Conservation (phyloP, 2,329 filamentous ascomycete genomes). For the Trichoderma pleuroti region DNA sequence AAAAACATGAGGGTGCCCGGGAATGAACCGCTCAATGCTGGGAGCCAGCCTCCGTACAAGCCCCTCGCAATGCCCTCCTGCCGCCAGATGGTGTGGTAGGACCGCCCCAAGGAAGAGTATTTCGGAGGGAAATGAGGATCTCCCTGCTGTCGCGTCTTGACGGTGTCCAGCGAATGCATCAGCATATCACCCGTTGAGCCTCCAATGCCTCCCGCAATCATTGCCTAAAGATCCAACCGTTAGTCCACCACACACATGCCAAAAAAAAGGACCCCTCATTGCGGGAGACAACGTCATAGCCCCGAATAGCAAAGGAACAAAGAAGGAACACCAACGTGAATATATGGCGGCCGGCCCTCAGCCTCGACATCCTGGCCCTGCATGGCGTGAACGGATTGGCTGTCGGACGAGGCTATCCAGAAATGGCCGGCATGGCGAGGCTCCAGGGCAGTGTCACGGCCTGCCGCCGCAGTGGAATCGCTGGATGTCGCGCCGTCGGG, state of each 20-base stretch:
- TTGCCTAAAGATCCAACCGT: constrained; percentile 56
- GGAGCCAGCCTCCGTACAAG: constrained; percentile 88
- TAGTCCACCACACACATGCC: not conserved
- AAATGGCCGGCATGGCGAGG: constrained; percentile 35
- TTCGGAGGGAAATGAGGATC: constrained; percentile 90
- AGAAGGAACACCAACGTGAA: constrained; percentile 37
- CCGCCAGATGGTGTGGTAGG: constrained; percentile 87
- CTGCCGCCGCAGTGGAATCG: constrained; percentile 24
- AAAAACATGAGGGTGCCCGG: constrained; percentile 94
- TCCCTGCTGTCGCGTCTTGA: constrained; percentile 96
- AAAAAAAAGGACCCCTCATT: not conserved
- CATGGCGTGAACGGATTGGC: constrained; percentile 32
- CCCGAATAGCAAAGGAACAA: not conserved
- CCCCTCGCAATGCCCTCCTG: constrained; percentile 86
- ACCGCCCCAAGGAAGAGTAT: constrained; percentile 85
- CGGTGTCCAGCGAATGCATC: constrained; percentile 98
- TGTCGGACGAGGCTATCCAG: constrained; percentile 28
- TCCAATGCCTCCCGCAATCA: constrained; percentile 91
- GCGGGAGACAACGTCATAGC: not conserved
- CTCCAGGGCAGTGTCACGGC: constrained; percentile 18
- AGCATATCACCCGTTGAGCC: constrained; percentile 93
- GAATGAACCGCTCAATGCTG: constrained; percentile 87
- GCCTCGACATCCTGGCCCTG: constrained; percentile 38
- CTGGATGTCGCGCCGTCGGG: constrained; percentile 10
- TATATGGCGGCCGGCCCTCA: constrained; percentile 44